phyloP scores from a whole-genome alignment of 768 basidiomycete genomes.

The Amanita rimosa region DNA sequence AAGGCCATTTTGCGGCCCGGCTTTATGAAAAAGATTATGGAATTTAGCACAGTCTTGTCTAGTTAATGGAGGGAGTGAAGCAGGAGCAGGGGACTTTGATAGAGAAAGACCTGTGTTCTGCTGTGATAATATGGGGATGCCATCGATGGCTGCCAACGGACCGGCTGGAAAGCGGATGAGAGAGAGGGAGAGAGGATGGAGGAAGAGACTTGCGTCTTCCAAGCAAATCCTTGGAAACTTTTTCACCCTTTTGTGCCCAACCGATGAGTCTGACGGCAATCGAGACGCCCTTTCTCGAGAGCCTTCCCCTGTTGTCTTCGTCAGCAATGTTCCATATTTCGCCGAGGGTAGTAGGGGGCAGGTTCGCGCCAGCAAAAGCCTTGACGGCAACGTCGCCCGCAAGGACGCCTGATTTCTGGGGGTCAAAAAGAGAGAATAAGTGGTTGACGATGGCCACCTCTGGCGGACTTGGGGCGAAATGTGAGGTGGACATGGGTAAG shows the following conservation, averaged over 20 bases:
- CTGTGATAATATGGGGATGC: conserved; percentile 44
- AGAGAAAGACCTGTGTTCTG: conserved; percentile 49
- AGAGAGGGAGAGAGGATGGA: conserved; percentile 9
- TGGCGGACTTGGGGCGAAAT: conserved; percentile 33
- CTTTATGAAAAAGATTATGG: conserved; percentile 60
- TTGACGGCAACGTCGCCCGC: conserved; percentile 88
- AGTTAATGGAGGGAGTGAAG: conserved; percentile 55
- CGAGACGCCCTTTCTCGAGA: conserved; percentile 81
- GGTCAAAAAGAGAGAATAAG: conserved; percentile 65
- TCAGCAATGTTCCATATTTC: conserved; percentile 94
- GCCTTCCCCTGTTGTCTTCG: conserved; percentile 86
- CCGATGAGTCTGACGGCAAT: conserved; percentile 86
- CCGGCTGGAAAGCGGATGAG: conserved; percentile 44
- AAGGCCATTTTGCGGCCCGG: conserved; percentile 65
- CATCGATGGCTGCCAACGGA: conserved; percentile 72
- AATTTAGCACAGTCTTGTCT: conserved; percentile 82
- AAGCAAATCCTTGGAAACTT: conserved; percentile 47
- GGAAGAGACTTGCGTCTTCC: conserved; percentile 52
- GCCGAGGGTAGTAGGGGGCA: conserved; percentile 68
- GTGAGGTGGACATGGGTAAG: conserved; percentile 24
- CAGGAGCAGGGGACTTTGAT: conserved; percentile 52
- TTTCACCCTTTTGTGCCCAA: conserved; percentile 83
- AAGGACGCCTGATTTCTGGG: conserved; percentile 71
- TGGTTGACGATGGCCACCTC: conserved; percentile 55
- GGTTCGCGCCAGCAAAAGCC: conserved; percentile 75